Conservation (phyloP, 2,329 filamentous ascomycete genomes). For the Xylariaceae sp. region DNA sequence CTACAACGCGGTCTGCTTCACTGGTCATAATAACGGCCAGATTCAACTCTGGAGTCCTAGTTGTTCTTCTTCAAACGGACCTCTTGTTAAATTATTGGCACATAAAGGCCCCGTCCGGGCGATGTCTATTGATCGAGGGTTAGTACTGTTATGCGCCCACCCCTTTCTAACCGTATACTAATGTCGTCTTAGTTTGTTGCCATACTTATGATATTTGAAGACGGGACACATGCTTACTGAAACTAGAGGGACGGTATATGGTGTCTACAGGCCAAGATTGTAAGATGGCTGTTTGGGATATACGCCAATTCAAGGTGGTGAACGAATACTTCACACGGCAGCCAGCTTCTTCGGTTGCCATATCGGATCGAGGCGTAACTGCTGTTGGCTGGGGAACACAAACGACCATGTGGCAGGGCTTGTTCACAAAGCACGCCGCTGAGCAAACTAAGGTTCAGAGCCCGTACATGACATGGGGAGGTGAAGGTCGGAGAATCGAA, state of each 20-base stretch:
- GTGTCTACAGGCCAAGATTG: conserved; percentile 71
- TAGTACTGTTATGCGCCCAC: background rate
- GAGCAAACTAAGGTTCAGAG: conserved; percentile 76
- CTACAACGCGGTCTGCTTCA: conserved; percentile 84
- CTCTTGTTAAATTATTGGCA: conserved; percentile 84
- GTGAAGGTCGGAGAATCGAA: conserved; percentile 75
- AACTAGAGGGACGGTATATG: conserved; percentile 80
- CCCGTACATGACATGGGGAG: conserved; percentile 91
- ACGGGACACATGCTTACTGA: conserved; percentile 7
- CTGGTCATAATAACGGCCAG: conserved; percentile 90
- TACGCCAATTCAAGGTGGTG: conserved; percentile 88
- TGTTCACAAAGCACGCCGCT: conserved; percentile 67
- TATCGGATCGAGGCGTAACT: conserved; percentile 82
- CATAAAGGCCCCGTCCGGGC: conserved; percentile 85
- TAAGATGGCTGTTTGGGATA: conserved; percentile 60
- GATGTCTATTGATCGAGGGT: conserved; percentile 67
- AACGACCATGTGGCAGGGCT: conserved; percentile 82
- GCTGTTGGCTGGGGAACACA: conserved; percentile 89
- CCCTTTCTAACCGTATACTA: background rate
- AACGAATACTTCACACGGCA: conserved; percentile 80
- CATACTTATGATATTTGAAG: background rate
- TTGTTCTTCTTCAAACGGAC: conserved; percentile 49
- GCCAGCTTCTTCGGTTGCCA: conserved; percentile 76
- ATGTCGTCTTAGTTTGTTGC: conserved; percentile 6
- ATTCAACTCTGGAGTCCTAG: conserved; percentile 97